Base-by-base conservation (phyloP, 2,329 filamentous ascomycete species). In the Colletotrichum plurivorum region DNA sequence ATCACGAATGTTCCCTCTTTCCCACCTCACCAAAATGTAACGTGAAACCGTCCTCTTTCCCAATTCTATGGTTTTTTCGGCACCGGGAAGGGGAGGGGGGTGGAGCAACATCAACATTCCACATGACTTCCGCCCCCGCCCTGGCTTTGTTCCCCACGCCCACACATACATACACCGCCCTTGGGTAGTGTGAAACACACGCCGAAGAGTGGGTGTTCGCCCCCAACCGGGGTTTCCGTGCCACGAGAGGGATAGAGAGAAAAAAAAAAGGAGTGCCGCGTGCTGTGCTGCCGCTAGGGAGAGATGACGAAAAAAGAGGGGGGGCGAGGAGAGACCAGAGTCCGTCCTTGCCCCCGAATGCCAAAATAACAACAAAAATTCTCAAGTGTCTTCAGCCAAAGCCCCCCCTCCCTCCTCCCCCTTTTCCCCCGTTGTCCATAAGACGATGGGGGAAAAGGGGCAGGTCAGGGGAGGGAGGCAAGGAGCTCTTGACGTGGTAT, bases 401-500 rank as follows among this genome's bases (percentile, higher is more conserved):
- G 36, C 20, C 59, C 22, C 20, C 18, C 2, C 22, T 10, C 15
- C 49, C 49, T 8, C 6, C 8, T 12, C 4, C 22, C 12, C 15
- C 49, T 12, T 15, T 6, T 52, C 22, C 10, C 7, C 13, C 5
- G 22, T 16, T 10, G 31, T n/a, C 22, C 22, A 4, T 22, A 22
- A 22, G 22, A n/a, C n/a, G n/a, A n/a, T n/a, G n/a, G 48, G 20
- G 15, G 25, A 2, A 43, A 36, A 41, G 31, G 16, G 51, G 25
- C n/a, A n/a, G 51, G 27, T 31, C 9, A 8, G 9, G 27, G 4
- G 27, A 31, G 9, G 27, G n/a, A 31, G 27, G 27, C 27, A 10
- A 8, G 9, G 9, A 31, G 27, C 27, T 31, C n/a, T 20, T 59
- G 66, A 56, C 55, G 62, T 69, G 66, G 66, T 69, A 69, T 69